phyloP scores from a whole-genome alignment of 257 asterid genomes.

The Plantago major region DNA sequence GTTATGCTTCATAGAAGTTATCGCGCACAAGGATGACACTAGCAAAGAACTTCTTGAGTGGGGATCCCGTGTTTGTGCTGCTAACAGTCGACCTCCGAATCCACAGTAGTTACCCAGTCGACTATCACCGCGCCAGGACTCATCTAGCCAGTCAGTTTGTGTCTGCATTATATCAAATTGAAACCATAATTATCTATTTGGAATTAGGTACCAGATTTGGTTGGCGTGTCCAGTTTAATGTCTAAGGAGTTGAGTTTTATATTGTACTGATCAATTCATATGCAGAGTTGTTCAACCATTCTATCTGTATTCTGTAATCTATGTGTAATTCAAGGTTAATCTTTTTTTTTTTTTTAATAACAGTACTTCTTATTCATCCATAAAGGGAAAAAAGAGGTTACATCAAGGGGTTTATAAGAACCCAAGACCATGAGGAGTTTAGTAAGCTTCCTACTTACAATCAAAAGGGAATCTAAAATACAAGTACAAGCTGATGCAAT shows the following conservation, averaged over 20 bases:
- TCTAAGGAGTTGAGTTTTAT: not conserved
- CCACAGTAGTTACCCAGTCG: constrained; percentile 26
- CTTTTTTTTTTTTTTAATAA: not conserved
- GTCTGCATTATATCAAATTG: not conserved
- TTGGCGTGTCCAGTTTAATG: constrained; percentile 6
- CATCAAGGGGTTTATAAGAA: too few species aligned
- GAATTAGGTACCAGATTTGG: not conserved
- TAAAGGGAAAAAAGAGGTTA: too few species aligned
- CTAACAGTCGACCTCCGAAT: constrained; percentile 44
- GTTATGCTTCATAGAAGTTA: constrained; percentile 44
- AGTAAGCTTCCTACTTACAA: too few species aligned
- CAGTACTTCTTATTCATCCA: too few species aligned
- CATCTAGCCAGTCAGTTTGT: not conserved
- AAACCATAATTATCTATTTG: not conserved
- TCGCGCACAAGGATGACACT: constrained; percentile 43
- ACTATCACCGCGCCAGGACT: not conserved
- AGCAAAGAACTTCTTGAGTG: constrained; percentile 50
- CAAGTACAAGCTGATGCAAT: too few species aligned
- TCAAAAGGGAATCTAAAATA: too few species aligned
- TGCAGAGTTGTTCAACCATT: not conserved
- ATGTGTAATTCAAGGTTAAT: not conserved
- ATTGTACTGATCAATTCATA: not conserved
- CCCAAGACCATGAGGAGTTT: too few species aligned
- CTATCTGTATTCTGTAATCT: not conserved
- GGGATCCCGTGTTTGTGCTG: constrained; percentile 52